phyloP scores from a whole-genome alignment of 1,139 yeast species.

The Magnusiomyces suaveolens region DNA sequence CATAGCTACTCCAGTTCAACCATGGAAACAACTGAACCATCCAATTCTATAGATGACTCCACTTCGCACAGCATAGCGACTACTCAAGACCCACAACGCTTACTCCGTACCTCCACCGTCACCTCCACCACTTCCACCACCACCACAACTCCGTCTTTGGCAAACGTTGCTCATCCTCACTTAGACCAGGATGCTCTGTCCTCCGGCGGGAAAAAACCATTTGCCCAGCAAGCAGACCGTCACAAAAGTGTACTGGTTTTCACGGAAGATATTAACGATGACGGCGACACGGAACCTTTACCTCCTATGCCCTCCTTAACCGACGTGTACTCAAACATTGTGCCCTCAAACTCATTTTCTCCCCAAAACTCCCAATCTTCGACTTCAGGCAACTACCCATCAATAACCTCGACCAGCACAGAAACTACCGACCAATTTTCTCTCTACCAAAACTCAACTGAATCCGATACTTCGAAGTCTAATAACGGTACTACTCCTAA shows the following conservation, averaged over 20 bases:
- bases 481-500: background rate
- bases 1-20: background rate
- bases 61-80: background rate
- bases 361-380: background rate
- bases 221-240: slow-evolving; percentile 7
- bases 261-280: background rate
- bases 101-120: background rate
- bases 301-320: background rate
- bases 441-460: background rate
- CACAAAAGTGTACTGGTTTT: slow-evolving; percentile 14
- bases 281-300: background rate
- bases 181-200: slow-evolving; percentile 1
- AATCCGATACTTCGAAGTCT: background rate
- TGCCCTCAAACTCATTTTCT: background rate
- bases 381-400: no score
- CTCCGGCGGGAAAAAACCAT: slow-evolving; percentile 5
- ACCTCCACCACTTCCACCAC: background rate
- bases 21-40: background rate
- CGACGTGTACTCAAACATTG: background rate
- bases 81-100: background rate
- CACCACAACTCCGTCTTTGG: background rate
- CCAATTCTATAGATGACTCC: background rate
- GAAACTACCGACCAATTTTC: background rate
- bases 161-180: background rate
- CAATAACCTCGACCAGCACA: no score